Evolutionary conservation across 108 stramenopile species (phyloP), one percentile per base, ranked within the genome.

Genomic region (Skeletonema tropicum): DNA sequence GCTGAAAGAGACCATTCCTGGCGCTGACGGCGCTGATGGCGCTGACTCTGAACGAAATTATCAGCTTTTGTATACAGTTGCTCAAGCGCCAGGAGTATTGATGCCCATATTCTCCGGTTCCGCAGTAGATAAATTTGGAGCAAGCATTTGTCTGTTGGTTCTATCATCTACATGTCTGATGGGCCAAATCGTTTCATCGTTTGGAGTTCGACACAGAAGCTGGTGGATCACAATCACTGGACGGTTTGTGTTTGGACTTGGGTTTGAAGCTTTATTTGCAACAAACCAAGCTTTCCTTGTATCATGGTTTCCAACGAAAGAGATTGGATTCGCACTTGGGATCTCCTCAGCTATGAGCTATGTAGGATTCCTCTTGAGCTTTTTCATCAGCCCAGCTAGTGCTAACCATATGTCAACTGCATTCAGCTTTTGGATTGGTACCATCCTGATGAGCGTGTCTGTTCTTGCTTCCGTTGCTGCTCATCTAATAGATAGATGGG

Each of bases 381-480:
- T 36, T 36, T 7, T 59, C 26, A 26, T 59, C 11, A 59, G 58
- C 58, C 58, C 58, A 11, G 35, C 35, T 59, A 11, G 32, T 13
- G 58, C 58, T 13, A 59, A 59, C 35, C 3, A 11, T 36, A 13
- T 59, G 12, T 59, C 58, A 59, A 36, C 35, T 26, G 58, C 58
- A 3, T 59, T 59, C 35, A 36, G 32, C 35, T 59, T 59, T 13
- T 59, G 58, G 58, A 12, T 59, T 26, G 58, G 58, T 35, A 13
- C 58, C 0, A 2, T 59, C 10, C 9, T 12, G 12, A 41, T 12
- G 39, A 41, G 39, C 12, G 2, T 41, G 39, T 41, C 39, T 41
- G 39, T 41, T 11, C 12, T 11, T 2, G 12, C 12, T 10, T 11
- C 39, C 0, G 11, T 12, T 41, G 12, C 12, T 41, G 39, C 39